phyloP scores from a whole-genome alignment of 768 basidiomycete species.

The Tylopilus balloui region DNA sequence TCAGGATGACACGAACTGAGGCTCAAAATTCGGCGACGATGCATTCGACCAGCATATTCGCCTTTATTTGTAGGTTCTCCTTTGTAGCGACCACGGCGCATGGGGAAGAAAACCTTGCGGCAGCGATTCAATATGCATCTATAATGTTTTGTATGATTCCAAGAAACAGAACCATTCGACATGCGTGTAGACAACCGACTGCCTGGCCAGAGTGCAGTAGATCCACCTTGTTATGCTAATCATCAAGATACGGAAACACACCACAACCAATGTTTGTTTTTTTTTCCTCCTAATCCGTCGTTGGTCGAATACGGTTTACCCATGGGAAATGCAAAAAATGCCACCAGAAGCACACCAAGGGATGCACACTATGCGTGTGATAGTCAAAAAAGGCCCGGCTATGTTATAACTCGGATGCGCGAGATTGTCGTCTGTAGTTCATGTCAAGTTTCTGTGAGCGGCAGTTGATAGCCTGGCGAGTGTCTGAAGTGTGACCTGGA shows the following conservation, averaged over 20 bases:
- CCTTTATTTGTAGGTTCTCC: no score
- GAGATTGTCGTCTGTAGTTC: constrained; percentile 1
- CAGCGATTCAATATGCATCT: no score
- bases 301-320: constrained; percentile 19
- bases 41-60: no score
- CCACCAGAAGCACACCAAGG: constrained; percentile 21
- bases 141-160: no score
- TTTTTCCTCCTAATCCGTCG: not conserved
- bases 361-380: constrained; percentile 27
- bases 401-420: constrained; percentile 19
- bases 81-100: no score
- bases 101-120: no score
- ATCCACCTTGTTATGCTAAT: not conserved
- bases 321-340: constrained; percentile 3
- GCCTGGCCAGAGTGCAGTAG: constrained; percentile 3
- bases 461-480: constrained; percentile 12
- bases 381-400: constrained; percentile 27
- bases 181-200: not conserved
- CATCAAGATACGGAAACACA: not conserved
- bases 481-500: not conserved
- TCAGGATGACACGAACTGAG: no score
- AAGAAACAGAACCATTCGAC: not conserved
- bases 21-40: no score
- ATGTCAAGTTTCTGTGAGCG: constrained; percentile 13
- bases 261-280: not conserved